phyloP scores from a whole-genome alignment of 768 basidiomycete genomes.

The Lactarius akahatsu region DNA sequence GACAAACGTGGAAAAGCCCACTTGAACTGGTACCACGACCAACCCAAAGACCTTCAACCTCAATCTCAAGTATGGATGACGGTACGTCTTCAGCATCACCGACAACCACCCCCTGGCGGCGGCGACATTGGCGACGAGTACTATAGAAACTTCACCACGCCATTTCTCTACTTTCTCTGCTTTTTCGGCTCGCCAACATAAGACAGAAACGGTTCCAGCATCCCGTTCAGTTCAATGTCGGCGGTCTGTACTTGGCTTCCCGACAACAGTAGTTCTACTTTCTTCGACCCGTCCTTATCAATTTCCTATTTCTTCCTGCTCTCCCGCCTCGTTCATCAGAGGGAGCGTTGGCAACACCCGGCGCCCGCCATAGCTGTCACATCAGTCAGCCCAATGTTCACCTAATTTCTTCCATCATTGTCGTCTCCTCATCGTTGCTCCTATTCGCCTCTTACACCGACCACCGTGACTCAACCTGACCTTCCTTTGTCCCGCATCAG shows the following conservation, averaged over 20 bases:
- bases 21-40: conserved; percentile 28
- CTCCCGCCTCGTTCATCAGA: conserved; percentile 32
- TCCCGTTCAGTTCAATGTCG: conserved; percentile 27
- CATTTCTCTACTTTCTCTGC: conserved; percentile 29
- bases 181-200: conserved; percentile 29
- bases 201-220: conserved; percentile 27
- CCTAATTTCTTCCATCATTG: conserved; percentile 33
- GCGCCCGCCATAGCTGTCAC: conserved; percentile 28
- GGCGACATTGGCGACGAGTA: conserved; percentile 48
- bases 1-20: conserved; percentile 7
- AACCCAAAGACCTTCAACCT: conserved; percentile 29
- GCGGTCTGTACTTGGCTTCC: conserved; percentile 31
- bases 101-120: conserved; percentile 49
- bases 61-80: conserved; percentile 53
- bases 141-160: conserved; percentile 25
- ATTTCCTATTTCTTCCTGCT: conserved; percentile 24
- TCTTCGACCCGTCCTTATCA: conserved; percentile 16
- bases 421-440: conserved; percentile 33
- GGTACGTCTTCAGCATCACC: conserved; percentile 84
- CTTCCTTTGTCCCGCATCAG: conserved; percentile 49
- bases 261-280: conserved; percentile 26
- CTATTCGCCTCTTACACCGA: conserved; percentile 28
- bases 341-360: conserved; percentile 22
- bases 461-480: conserved; percentile 43
- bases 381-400: conserved; percentile 26